A percentile compares a stretch with the other conserved stretches of the same genome.
Evolutionary conservation across 345 rosid species (phyloP).

Genomic region (Salix arbutifolia): DNA sequence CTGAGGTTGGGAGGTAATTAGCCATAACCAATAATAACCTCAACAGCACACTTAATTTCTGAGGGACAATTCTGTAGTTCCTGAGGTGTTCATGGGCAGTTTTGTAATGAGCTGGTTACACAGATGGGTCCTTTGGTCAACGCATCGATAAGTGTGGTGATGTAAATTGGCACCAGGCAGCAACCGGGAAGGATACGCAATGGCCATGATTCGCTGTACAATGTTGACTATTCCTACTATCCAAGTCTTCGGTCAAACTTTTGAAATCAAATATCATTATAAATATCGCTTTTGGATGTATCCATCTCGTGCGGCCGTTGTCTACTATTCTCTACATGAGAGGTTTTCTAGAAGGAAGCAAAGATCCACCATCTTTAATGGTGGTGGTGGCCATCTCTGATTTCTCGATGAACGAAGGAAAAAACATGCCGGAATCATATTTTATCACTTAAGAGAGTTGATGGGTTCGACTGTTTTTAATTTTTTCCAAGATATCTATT

Average conservation of each 20-base stretch:
- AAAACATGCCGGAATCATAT: no score
- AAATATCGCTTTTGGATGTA: neutral
- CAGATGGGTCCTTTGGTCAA: neutral
- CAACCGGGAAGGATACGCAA: neutral
- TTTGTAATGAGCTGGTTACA: neutral
- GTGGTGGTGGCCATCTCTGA: neutral
- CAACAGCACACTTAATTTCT: neutral
- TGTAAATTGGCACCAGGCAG: neutral
- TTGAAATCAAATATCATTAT: neutral
- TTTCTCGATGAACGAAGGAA: no score
- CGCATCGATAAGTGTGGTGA: neutral
- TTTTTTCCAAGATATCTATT: no score
- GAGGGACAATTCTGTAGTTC: slow-evolving; percentile 9
- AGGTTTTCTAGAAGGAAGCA: neutral
- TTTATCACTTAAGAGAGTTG: no score
- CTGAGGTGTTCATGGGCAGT: neutral
- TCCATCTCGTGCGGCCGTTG: no score
- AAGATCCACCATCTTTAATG: neutral
- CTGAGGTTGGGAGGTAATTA: no score
- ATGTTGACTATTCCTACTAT: neutral
- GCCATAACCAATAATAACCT: fast-evolving
- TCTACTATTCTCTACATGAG: neutral
- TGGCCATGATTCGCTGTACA: neutral
- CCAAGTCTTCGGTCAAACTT: neutral
- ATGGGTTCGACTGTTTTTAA: no score